These are phyloP conservation scores for Neurospora discreta DNA, from an alignment of 495 filamentous ascomycete species.

Conservation along the genomic window DNA sequence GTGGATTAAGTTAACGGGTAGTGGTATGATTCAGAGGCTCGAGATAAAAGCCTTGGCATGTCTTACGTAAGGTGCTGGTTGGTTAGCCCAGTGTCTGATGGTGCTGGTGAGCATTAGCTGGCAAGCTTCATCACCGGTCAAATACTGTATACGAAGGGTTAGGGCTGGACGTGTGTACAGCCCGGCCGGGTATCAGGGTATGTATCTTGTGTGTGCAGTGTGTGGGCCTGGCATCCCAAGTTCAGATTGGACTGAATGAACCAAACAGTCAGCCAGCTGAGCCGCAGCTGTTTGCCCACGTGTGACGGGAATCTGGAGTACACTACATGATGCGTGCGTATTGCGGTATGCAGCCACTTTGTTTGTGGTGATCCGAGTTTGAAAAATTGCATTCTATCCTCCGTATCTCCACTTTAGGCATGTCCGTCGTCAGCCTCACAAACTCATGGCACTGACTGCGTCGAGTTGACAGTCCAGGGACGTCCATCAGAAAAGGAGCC, in stretches of 20 bases:
- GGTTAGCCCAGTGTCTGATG: background rate
- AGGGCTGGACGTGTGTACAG: background rate
- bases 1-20: background rate
- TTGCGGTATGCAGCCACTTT: background rate
- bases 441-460: background rate
- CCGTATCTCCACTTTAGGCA: background rate
- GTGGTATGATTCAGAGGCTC: conserved; percentile 15
- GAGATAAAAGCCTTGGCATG: conserved; percentile 2
- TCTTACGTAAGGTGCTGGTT: conserved; percentile 8
- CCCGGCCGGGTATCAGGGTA: background rate
- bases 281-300: background rate
- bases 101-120: no score
- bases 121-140: conserved; percentile 1
- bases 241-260: background rate
- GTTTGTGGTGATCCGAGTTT: background rate
- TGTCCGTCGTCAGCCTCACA: background rate
- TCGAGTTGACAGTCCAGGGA: background rate
- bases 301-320: background rate
- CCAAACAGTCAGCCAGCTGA: background rate
- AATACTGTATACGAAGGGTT: background rate
- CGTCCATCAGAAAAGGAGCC: background rate
- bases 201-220: background rate
- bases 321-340: background rate
- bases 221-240: background rate
- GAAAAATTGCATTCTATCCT: background rate